Evolutionary conservation across 805 yeast species (phyloP), one percentile per base, ranked within the genome.

Genomic region (Saccharomyces mikatae): DNA sequence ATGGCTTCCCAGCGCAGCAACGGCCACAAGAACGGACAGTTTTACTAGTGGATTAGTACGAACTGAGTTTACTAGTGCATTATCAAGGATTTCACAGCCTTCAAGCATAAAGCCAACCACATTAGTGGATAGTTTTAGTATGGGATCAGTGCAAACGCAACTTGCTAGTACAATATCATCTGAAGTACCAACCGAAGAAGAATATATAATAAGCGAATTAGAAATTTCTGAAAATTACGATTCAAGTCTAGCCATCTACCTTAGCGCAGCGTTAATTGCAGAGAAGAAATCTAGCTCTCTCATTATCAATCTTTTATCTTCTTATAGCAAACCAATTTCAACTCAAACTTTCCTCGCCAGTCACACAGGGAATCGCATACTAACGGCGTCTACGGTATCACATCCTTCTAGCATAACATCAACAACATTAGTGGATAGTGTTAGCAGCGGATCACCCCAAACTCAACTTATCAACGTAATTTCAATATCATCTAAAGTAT

Each of bases 231-330:
- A 14, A 32, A 14, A 14, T 6, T 13, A 13, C 8, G 21, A 14
- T 9, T 14, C 21, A 6, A 32, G 41, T 32, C 14, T n/a, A 14
- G n/a, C 41, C 41, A 14, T 14, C 41, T 14, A 32, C 21, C 9
- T 21, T 32, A 21, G 6, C 5, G 41, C 2, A 17, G 21, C 14
- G 17, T 32, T 14, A 14, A 32, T 3, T 32, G 17, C 6, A n/a
- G 41, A 32, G 6, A 14, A 32, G 17, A 14, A 13, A 32, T 32
- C 41, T 32, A 32, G 41, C 41, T 14, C 6, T 54, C 64, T 28
- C 58, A 59, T 54, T 56, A 66, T 60, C 52, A 30, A 11, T 11
- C 6, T 47, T 30, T 47, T 11, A 17, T 27, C 49, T 11, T 47
- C 49, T 10, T 17, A 47, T 21, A 26, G 31, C 13, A n/a, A 47